Base-by-base conservation (phyloP, 768 basidiomycete genomes). In the Leccinum fibrillosum region DNA sequence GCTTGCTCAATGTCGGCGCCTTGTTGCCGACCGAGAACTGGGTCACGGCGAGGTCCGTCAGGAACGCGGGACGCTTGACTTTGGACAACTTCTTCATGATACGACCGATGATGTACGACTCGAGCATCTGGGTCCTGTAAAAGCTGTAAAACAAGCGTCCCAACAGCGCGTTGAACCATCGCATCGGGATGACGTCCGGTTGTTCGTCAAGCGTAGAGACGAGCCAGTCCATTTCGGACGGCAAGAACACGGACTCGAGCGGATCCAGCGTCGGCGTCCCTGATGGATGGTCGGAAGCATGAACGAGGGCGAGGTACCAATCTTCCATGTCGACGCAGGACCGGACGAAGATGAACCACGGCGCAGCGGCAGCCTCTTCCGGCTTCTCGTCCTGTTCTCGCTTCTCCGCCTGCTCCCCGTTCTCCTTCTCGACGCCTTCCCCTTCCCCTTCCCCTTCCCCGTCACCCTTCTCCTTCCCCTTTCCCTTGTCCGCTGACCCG, bases 241-340 rank as follows among this genome's bases (percentile, higher is more conserved):
- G 77, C 54, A 80, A 76, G 76, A 94, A 98, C 17, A 96, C 79
- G 35, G 80, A 68, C 42, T 78, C 77, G 50, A 90, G 74, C 0
- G 90, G 85, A 1, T 69, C 70, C 49, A 91, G 81, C 7, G 80
- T 83, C 3, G 87, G 81, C 3, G 82, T 82, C 56, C 86, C 81
- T 1, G 85, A 73, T 28, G 86, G 83, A 54, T 88, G 73, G 57
- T 83, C 77, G 8, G 86, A 85, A 0, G 89, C 88, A 56, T 92
- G 89, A 21, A 93, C 72, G 55, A 97, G 80, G 0, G 92, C 80
- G 35, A 92, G 75, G 70, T 94, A 94, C 92, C 94, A 98, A 74
- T 99, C 96, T 74, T 99, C 97, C 92, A 98, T 97, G 69, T 94
- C 91, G 54, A 86, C 77, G 71, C 87, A 93, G 28, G 85, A 88